A percentile compares a stretch with the other conserved stretches of the same genome.
Conservation (phyloP, 1,284 basidiomycete species). For the Melampsora medusae region DNA sequence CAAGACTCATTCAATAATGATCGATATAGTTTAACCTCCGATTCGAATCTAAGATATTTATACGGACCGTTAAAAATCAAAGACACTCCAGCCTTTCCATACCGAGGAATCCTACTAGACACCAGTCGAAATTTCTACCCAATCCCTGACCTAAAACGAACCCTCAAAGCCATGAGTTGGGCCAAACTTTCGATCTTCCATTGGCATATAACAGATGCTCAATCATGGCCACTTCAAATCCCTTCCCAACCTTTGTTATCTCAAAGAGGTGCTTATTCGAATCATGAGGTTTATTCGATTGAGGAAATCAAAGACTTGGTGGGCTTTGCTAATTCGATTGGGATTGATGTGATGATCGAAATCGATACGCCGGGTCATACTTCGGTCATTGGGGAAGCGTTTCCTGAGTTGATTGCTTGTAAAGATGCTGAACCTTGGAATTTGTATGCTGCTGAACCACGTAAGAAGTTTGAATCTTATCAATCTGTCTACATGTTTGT, state of each 20-base stretch:
- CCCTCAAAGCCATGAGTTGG: slow-evolving; percentile 78
- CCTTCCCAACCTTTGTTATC: slow-evolving; percentile 66
- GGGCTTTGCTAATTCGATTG: slow-evolving; percentile 69
- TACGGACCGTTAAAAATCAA: slow-evolving; percentile 57
- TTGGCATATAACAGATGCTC: slow-evolving; percentile 53
- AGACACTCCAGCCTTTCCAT: slow-evolving; percentile 57
- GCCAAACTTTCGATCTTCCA: slow-evolving; percentile 65
- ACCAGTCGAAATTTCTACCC: slow-evolving; percentile 66
- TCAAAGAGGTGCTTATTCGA: slow-evolving; percentile 68
- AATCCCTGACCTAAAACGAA: slow-evolving; percentile 65
- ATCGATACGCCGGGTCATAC: slow-evolving; percentile 81
- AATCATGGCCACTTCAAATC: slow-evolving; percentile 59
- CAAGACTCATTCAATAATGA: slow-evolving; percentile 58
- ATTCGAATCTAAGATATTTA: slow-evolving; percentile 61
- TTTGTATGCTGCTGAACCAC: slow-evolving; percentile 63
- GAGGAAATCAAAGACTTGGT: slow-evolving; percentile 67
- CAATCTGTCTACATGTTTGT: too few relatives aligned
- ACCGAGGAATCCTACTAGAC: slow-evolving; percentile 75
- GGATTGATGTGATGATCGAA: slow-evolving; percentile 71
- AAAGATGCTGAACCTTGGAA: slow-evolving; percentile 65
- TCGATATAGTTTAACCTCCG: too few relatives aligned
- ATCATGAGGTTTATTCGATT: slow-evolving; percentile 63
- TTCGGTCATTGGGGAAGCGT: slow-evolving; percentile 64
- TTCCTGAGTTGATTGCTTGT: slow-evolving; percentile 74
- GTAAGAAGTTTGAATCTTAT: background rate